These are phyloP conservation scores for Chloranthus sessilifolius DNA, from an alignment of 164 flowering plant genomes.

Conservation along the genomic window DNA sequence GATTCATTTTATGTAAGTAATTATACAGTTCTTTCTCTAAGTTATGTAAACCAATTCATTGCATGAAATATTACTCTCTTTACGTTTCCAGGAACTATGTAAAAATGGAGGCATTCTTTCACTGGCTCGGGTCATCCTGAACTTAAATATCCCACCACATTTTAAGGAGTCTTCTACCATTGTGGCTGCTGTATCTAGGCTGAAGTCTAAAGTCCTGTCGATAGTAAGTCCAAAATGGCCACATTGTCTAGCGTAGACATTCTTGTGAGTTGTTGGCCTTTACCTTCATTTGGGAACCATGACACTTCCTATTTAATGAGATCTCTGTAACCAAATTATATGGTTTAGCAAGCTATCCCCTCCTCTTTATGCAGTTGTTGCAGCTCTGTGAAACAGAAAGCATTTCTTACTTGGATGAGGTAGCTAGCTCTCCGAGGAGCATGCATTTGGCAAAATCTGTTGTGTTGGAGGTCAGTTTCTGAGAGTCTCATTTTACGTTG, in stretches of 20 bases:
- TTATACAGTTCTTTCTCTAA: too few relatives aligned
- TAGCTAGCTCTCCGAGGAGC: conserved; percentile 64
- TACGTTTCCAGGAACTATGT: conserved; percentile 64
- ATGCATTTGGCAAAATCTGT: conserved; percentile 71
- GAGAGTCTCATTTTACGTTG: not conserved
- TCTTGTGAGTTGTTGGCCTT: conserved; percentile 4
- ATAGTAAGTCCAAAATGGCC: conserved; percentile 60
- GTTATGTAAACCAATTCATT: not conserved
- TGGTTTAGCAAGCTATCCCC: conserved; percentile 7
- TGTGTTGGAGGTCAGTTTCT: conserved; percentile 68
- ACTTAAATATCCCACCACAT: conserved; percentile 33
- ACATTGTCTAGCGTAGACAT: not conserved
- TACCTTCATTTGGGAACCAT: not conserved
- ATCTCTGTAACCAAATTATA: conserved; percentile 5
- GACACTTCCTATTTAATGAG: conserved; percentile 2
- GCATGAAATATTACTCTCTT: conserved; percentile 1
- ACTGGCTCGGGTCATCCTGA: conserved; percentile 63
- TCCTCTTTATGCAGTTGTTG: conserved; percentile 62
- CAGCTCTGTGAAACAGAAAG: conserved; percentile 92
- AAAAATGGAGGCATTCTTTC: conserved; percentile 75
- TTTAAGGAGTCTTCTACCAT: conserved; percentile 33
- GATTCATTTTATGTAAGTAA: not conserved
- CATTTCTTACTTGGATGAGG: conserved; percentile 93
- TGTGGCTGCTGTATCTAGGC: conserved; percentile 64
- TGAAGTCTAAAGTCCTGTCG: conserved; percentile 78